Evolutionary conservation across 1,284 basidiomycete species (phyloP).

Genomic region (Sanghuangporus sanghuang): DNA sequence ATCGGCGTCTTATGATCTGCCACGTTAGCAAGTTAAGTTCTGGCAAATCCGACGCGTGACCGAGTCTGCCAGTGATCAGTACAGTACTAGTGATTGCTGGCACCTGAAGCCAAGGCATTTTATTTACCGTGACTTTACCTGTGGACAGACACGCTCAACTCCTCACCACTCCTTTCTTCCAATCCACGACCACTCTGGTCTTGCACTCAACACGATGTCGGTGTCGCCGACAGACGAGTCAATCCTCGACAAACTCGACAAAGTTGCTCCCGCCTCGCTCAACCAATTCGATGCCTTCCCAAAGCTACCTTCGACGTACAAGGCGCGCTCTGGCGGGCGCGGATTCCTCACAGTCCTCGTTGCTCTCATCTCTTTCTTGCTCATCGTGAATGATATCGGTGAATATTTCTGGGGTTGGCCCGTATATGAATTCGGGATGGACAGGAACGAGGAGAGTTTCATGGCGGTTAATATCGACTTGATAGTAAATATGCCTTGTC

Average conservation of each 20-base stretch:
- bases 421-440: constrained; percentile 81
- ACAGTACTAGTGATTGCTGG: too few relatives aligned
- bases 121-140: too few relatives aligned
- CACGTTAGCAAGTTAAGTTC: too few relatives aligned
- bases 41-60: not conserved
- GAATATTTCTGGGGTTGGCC: constrained; percentile 93
- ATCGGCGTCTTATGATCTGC: not conserved
- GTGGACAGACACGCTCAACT: not conserved
- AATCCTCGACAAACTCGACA: constrained; percentile 52
- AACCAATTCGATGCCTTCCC: constrained; percentile 80
- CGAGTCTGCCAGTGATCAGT: not conserved
- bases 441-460: constrained; percentile 53
- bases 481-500: constrained; percentile 89
- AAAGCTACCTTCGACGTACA: constrained; percentile 87
- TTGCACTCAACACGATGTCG: constrained; percentile 21
- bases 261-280: constrained; percentile 45
- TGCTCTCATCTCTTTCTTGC: constrained; percentile 60
- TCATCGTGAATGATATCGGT: constrained; percentile 82
- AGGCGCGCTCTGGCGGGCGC: constrained; percentile 77
- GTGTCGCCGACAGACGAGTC: constrained; percentile 29
- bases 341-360: constrained; percentile 87
- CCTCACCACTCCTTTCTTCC: not conserved
- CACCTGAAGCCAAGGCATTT: too few relatives aligned
- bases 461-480: constrained; percentile 88
- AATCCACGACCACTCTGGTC: not conserved